Evolutionary conservation across 441 rosid species (phyloP).

Genomic region (Populus tomentosa): DNA sequence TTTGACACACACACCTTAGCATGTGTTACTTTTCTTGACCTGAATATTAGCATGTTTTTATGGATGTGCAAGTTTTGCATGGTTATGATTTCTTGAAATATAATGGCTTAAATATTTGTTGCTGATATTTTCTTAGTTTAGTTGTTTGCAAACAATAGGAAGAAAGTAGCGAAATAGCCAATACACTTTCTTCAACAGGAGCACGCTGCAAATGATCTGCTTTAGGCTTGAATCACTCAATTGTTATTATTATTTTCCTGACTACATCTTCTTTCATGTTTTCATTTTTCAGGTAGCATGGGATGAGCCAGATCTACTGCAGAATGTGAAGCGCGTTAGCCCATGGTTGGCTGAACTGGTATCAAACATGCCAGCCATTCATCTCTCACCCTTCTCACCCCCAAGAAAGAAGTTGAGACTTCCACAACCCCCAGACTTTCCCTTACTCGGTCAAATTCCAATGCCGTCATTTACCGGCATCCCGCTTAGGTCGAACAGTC

Average conservation of each 20-base stretch:
- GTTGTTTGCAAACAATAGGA: background rate
- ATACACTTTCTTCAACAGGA: background rate
- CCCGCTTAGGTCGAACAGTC: constrained; percentile 50
- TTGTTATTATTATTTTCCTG: background rate
- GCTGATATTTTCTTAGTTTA: background rate
- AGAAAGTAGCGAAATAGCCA: background rate
- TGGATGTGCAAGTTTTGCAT: background rate
- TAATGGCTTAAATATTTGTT: background rate
- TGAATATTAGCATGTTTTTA: background rate
- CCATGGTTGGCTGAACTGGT: constrained; percentile 96
- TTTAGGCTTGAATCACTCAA: background rate
- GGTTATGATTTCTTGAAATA: background rate
- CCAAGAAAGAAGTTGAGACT: constrained; percentile 31
- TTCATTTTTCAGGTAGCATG: constrained; percentile 65
- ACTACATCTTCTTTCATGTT: background rate
- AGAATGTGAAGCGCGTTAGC: constrained; percentile 23
- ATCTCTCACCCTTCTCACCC: constrained; percentile 66
- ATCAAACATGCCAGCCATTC: constrained; percentile 64
- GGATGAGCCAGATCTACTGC: constrained; percentile 98
- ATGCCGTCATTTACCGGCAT: constrained; percentile 62
- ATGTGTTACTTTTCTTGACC: background rate
- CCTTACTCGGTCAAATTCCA: constrained; percentile 48
- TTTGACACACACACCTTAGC: background rate
- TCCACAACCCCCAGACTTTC: constrained; percentile 58
- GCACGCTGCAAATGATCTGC: background rate